Percentiles rank a stretch among this genome's conserved stretches.
phyloP scores from a whole-genome alignment of 495 filamentous ascomycete species.

The Podospora bellae-mahoneyi region DNA sequence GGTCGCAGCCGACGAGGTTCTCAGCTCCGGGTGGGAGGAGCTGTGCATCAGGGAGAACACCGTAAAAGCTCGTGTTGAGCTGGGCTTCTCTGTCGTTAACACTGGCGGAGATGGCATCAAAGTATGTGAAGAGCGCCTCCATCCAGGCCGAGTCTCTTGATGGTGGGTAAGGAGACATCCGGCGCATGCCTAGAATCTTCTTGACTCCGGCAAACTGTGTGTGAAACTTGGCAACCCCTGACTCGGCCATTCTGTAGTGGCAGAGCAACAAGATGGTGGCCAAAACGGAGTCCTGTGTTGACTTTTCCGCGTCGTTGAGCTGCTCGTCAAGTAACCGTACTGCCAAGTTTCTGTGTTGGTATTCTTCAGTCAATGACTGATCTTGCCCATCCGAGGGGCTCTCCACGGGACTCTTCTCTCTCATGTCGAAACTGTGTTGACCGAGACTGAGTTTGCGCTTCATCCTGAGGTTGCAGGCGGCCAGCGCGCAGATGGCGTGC shows the following conservation, averaged over 20 bases:
- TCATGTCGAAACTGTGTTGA: constrained; percentile 42
- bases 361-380: constrained; percentile 65
- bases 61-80: constrained; percentile 62
- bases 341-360: constrained; percentile 73
- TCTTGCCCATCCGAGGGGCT: constrained; percentile 40
- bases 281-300: constrained; percentile 80
- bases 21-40: constrained; percentile 57
- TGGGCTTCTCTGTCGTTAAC: constrained; percentile 93
- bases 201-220: constrained; percentile 93
- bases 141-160: constrained; percentile 76
- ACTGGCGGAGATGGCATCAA: constrained; percentile 89
- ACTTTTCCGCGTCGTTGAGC: constrained; percentile 67
- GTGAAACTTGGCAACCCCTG: constrained; percentile 84
- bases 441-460: constrained; percentile 54
- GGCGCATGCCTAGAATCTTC: constrained; percentile 79
- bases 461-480: constrained; percentile 76
- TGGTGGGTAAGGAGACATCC: constrained; percentile 61
- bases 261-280: constrained; percentile 86
- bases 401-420: constrained; percentile 34
- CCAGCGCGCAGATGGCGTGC: constrained; percentile 86
- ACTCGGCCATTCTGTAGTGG: constrained; percentile 91
- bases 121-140: constrained; percentile 93
- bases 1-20: constrained; percentile 84
- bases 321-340: constrained; percentile 81
- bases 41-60: constrained; percentile 66